These are phyloP conservation scores for Fusarium mexicanum DNA, from an alignment of 2,329 filamentous ascomycete genomes.

Conservation along the genomic window DNA sequence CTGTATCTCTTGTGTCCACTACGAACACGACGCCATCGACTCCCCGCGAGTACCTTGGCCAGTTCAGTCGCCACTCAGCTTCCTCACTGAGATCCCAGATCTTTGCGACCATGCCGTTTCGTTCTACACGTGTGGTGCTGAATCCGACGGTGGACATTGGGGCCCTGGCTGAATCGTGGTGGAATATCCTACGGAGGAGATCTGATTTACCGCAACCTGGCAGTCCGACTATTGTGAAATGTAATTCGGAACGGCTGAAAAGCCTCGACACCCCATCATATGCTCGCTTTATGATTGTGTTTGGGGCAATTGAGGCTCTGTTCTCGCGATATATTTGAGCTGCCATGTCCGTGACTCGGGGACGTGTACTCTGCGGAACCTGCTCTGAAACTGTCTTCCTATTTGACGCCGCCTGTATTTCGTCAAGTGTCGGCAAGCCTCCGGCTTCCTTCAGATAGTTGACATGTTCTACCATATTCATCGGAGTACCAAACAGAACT, in stretches of 20 bases:
- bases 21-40: background rate
- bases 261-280: background rate
- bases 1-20: background rate
- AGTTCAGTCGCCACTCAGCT: background rate
- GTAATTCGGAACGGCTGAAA: background rate
- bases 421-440: background rate
- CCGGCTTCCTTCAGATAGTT: background rate
- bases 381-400: background rate
- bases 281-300: background rate
- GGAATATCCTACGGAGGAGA: background rate
- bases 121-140: background rate
- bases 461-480: background rate
- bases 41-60: background rate
- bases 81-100: background rate
- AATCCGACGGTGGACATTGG: background rate
- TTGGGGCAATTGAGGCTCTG: fast-evolving
- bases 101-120: background rate
- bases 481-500: background rate
- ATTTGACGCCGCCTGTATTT: background rate
- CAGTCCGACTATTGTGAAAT: background rate
- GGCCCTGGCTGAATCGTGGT: no score
- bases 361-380: no score
- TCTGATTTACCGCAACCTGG: background rate
- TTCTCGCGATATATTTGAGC: background rate
- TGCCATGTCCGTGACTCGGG: fast-evolving